A percentile compares a stretch with the other conserved stretches of the same genome.
Conservation (phyloP, 1,284 basidiomycete genomes). For the Trichosporon asahii region DNA sequence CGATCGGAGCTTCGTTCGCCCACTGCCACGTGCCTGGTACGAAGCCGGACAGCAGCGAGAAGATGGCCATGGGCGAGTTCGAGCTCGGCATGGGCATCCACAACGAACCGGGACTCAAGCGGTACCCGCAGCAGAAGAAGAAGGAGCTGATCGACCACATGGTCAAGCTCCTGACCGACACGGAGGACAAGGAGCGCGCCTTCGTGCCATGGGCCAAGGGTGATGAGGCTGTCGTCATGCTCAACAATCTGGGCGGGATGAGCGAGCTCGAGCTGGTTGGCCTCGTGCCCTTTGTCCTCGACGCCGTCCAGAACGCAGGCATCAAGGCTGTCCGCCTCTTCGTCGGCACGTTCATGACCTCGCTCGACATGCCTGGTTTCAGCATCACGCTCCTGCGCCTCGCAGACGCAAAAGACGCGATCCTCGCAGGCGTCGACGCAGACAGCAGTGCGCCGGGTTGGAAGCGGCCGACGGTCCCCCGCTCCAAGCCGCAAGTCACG, state of each 20-base stretch:
- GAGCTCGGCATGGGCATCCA: constrained; percentile 84
- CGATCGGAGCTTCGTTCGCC: constrained; percentile 85
- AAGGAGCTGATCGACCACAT: constrained; percentile 68
- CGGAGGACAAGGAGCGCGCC: constrained; percentile 73
- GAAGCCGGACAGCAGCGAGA: constrained; percentile 1
- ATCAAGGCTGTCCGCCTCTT: constrained; percentile 65
- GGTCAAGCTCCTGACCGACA: constrained; percentile 68
- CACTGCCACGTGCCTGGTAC: constrained; percentile 65
- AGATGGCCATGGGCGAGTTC: constrained; percentile 58
- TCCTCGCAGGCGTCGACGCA: constrained; percentile 76
- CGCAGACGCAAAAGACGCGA: constrained; percentile 56
- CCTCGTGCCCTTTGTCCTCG: constrained; percentile 52
- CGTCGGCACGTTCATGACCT: constrained; percentile 83
- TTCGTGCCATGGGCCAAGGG: constrained; percentile 70
- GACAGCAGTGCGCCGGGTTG: constrained; percentile 73
- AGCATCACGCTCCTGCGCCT: constrained; percentile 81
- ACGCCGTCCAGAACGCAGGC: constrained; percentile 58
- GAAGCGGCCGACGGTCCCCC: constrained; percentile 42
- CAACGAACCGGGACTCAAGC: constrained; percentile 82
- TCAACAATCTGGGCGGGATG: constrained; percentile 65
- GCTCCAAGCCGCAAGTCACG: constrained; percentile 15
- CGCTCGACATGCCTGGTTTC: constrained; percentile 92
- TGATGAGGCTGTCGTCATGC: constrained; percentile 57
- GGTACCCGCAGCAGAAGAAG: constrained; percentile 61
- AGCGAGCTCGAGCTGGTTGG: constrained; percentile 79